Evolutionary conservation across 1,284 basidiomycete species (phyloP), one percentile per base, ranked within the genome.

Genomic region (Ustilago bromivora): DNA sequence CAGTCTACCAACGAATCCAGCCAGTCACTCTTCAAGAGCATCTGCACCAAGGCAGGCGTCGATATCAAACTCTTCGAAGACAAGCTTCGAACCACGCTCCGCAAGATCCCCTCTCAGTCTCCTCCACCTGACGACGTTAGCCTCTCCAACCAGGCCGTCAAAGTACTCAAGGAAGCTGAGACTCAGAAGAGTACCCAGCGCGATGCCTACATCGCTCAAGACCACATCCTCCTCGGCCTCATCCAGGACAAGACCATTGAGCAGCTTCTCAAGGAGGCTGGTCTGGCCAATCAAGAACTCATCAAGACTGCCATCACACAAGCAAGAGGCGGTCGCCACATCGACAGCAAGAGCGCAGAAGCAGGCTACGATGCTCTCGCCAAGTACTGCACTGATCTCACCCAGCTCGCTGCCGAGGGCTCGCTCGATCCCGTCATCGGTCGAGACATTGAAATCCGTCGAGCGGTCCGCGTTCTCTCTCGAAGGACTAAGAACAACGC

Each of bases 131-230:
- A 85, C 54, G 82, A 85, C 31, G 71, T 85, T 40, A 72, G 68
- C 56, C 71, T 86, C 41, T 77, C 78, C 13, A 68, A 64, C 15
- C 73, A 78, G 0, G 67, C 81, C 1, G 67, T 65, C 66, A 86
- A 85, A 71, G 67, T 85, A 15, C 60, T 86, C 40, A 80, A 78
- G 58, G 68, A 78, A 52, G 85, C 85, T 17, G 81, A 84, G 41
- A 71, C 67, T 19, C 74, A 80, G 38, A 83, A 82, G 69, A 80
- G 65, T 57, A 71, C 67, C 2, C 88, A 89, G 81, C 93, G 94
- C 85, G 96, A 98, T 87, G 91, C 92, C 7, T 98, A 92, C 87
- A 93, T 98, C 71, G 95, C 96, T 0, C 93, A 97, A 85, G 96
- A 98, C 80, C 92, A 91, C 83, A 87, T 94, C 35, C 84, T 94